Base-by-base conservation (phyloP, 805 yeast genomes). In the Lipomyces mesembrius region DNA sequence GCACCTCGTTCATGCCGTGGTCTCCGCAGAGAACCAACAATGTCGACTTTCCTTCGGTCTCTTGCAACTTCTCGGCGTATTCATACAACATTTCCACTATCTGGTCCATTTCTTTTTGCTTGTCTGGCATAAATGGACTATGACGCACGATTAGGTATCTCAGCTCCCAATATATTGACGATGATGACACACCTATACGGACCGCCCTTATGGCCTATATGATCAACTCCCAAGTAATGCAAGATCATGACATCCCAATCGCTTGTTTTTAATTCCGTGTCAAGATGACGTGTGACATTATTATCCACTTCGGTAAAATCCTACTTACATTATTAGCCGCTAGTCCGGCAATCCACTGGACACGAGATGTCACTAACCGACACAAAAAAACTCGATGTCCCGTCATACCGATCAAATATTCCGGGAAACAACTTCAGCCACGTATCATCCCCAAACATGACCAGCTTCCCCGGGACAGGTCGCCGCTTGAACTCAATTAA, bases 191-290 rank as follows among this genome's bases (percentile, higher is more conserved):
- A 62, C 68, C 68, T 67, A 2, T 65, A 32, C 0, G 99, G 94
- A 0, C 99, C 99, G 57, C 97, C 96, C 76, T 92, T 94, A 77
- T 95, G 99, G 1, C 99, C 99, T 73, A 95, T 95, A 76, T 95
- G 99, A 76, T 95, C 99, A 35, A 95, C 80, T 0, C 99, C 99
- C 22, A 95, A 79, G 74, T 94, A 95, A 76, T 95, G 99, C 51
- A 95, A 79, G 52, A 95, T 88, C 68, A 95, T 79, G 4, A 88
- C 89, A 75, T 95, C 97, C 98, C 98, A 95, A 2, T 78, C 74
- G 11, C 57, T 39, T 39, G 62, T 43, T 12, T 77, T 73, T 34
- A 94, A 76, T 71, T 91, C 91, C 5, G 75, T 71, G 53, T 85
- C 88, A 37, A 95, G 76, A 77, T 95, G 98, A 59, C 98, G 82